Conservation (phyloP, 176 grass and related monocot species). For the Rhynchospora breviuscula region DNA sequence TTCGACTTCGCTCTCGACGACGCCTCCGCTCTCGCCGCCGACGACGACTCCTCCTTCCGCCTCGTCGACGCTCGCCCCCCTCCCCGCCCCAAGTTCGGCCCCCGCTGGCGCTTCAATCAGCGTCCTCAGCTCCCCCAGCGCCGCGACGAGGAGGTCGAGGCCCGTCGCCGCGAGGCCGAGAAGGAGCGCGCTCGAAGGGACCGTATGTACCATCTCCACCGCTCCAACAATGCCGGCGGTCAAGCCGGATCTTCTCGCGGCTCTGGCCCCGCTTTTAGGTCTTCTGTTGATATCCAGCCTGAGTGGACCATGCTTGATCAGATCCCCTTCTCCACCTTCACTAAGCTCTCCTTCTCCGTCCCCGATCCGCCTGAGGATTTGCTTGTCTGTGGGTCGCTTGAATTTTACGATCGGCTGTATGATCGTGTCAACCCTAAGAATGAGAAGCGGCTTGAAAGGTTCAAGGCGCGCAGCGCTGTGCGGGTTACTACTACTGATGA, state of each 20-base stretch:
- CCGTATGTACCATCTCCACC: constrained; percentile 45
- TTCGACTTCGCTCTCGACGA: constrained; percentile 74
- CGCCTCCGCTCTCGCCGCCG: constrained; percentile 42
- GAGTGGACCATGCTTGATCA: constrained; percentile 85
- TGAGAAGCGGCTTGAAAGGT: constrained; percentile 60
- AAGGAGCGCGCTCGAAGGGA: constrained; percentile 74
- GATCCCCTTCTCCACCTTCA: constrained; percentile 85
- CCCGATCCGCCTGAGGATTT: constrained; percentile 71
- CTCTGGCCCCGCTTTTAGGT: constrained; percentile 31
- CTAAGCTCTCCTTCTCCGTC: constrained; percentile 80
- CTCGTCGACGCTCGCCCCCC: constrained; percentile 62
- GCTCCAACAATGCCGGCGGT: constrained; percentile 30
- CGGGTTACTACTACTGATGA: constrained; percentile 83
- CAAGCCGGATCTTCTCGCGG: constrained; percentile 22
- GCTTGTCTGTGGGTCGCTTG: constrained; percentile 58
- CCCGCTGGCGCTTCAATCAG: constrained; percentile 68
- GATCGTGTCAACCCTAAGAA: constrained; percentile 82
- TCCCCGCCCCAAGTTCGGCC: constrained; percentile 56
- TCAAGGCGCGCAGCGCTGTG: constrained; percentile 70
- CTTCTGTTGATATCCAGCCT: constrained; percentile 82
- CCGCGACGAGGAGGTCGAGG: constrained; percentile 85
- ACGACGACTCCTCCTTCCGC: constrained; percentile 62
- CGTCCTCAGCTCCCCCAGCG: constrained; percentile 70
- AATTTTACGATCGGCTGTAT: constrained; percentile 56
- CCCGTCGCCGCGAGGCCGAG: constrained; percentile 61